phyloP scores from a whole-genome alignment of 495 filamentous ascomycete genomes.

The Penicillium pulvis region DNA sequence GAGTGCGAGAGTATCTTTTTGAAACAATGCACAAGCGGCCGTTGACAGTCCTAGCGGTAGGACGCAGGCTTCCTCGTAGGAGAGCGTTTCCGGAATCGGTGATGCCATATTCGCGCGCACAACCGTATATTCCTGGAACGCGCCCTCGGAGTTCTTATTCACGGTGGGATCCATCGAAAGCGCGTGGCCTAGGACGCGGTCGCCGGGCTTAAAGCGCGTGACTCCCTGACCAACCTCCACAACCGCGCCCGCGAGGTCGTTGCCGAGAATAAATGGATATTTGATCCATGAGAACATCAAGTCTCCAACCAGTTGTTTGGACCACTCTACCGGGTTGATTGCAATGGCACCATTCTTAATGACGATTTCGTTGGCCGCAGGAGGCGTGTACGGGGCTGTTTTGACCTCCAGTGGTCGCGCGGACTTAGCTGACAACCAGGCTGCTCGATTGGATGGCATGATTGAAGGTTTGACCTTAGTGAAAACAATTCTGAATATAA shows the following conservation, averaged over 20 bases:
- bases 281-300: conserved; percentile 25
- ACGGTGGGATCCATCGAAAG: conserved; percentile 4
- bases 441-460: conserved; percentile 9
- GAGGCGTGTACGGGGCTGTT: conserved; percentile 3
- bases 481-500: too few relatives aligned
- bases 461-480: too few relatives aligned
- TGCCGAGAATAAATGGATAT: conserved; percentile 55
- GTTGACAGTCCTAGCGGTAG: conserved; percentile 52
- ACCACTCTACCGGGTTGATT: conserved; percentile 53
- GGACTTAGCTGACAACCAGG: conserved; percentile 7
- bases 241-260: conserved; percentile 58
- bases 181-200: conserved; percentile 22
- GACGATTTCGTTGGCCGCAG: conserved; percentile 29
- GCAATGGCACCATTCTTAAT: conserved; percentile 45
- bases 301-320: conserved; percentile 36
- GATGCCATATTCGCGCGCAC: conserved; percentile 27
- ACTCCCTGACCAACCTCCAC: conserved; percentile 47
- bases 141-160: conserved; percentile 14
- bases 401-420: conserved; percentile 1
- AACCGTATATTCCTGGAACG: conserved; percentile 45
- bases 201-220: conserved; percentile 20
- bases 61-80: conserved; percentile 44
- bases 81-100: conserved; percentile 23
- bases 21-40: conserved; percentile 55
- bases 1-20: conserved; percentile 44